Evolutionary conservation across 352 stramenopile genomes (phyloP), one percentile per base, ranked within the genome.

Genomic region (Globisporangium middletonii): DNA sequence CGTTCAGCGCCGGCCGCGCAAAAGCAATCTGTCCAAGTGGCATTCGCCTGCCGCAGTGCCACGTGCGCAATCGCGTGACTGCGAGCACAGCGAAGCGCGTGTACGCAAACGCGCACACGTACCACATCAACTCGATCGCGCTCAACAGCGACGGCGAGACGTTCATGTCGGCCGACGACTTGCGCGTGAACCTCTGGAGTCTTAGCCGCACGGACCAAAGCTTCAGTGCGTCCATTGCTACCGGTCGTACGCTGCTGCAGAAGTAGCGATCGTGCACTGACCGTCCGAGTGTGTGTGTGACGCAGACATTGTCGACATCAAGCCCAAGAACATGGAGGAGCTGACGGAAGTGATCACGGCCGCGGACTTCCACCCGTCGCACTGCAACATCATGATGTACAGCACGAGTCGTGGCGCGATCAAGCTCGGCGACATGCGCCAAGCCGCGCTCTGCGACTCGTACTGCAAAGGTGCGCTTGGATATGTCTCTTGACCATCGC

Each of bases 81-180:
- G 72, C 82, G 44, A 86, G 89, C 26, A 94, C 79, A 16, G 63
- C 85, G 50, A 95, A 95, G 55, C 75, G 90, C 42, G 73, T 96
- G 16, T 98, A 89, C 61, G 77, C 87, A 0, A 98, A 98, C 64
- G 95, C 94, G 23, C 95, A 99, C 71, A 94, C 92, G 42, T 99
- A 98, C 68, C 95, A 99, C 69, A 98, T 99, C 73, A 98, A 98
- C 75, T 97, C 88, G 43, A 87, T 99, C 53, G 89, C 91, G 37
- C 83, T 96, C 58, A 97, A 96, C 68, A 96, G 79, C 59, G 95
- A 99, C 68, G 92, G 91, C 19, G 92, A 98, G 70, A 97, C 91
- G 35, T 99, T 99, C 64, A 79, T 98, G 58, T 98, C 90, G 47
- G 89, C 95, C 49, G 95, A 99, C 60, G 95, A 99, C 59, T 72